A percentile compares a stretch with the other conserved stretches of the same genome.
These are phyloP conservation scores for Leavenworthia alabamica DNA, from an alignment of 345 rosid genomes.

Conservation along the genomic window DNA sequence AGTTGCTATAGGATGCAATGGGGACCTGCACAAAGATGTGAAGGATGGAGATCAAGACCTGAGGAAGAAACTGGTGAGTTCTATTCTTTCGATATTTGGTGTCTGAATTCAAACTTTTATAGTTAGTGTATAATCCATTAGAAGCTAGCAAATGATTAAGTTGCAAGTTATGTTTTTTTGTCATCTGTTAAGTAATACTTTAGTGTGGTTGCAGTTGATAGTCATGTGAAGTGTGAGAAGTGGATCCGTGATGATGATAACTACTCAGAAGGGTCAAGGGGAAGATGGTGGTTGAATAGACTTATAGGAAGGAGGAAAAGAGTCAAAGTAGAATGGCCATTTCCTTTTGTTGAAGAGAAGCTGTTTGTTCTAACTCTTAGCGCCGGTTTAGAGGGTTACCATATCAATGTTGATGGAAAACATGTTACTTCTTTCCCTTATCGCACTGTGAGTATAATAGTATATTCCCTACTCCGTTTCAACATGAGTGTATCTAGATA, in stretches of 20 bases:
- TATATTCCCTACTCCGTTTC: constrained; percentile 8
- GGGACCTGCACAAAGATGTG: constrained; percentile 79
- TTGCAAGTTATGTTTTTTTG: not conserved
- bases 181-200: constrained; percentile 13
- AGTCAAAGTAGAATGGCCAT: constrained; percentile 82
- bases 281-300: constrained; percentile 87
- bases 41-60: constrained; percentile 70
- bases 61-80: constrained; percentile 77
- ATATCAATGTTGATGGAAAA: constrained; percentile 78
- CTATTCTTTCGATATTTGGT: not conserved
- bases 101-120: not conserved
- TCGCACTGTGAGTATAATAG: constrained; percentile 77
- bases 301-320: constrained; percentile 63
- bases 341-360: constrained; percentile 69
- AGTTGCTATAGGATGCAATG: constrained; percentile 95
- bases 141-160: constrained; percentile 1
- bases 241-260: constrained; percentile 81
- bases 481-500: constrained; percentile 1
- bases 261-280: constrained; percentile 56
- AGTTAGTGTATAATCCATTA: not conserved
- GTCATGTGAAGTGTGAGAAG: constrained; percentile 83
- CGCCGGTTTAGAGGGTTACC: constrained; percentile 93
- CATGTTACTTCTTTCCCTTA: constrained; percentile 89
- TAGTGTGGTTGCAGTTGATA: constrained; percentile 61
- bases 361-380: constrained; percentile 81